phyloP scores from a whole-genome alignment of 139 green algal genomes.

The Chlorella vulgaris region DNA sequence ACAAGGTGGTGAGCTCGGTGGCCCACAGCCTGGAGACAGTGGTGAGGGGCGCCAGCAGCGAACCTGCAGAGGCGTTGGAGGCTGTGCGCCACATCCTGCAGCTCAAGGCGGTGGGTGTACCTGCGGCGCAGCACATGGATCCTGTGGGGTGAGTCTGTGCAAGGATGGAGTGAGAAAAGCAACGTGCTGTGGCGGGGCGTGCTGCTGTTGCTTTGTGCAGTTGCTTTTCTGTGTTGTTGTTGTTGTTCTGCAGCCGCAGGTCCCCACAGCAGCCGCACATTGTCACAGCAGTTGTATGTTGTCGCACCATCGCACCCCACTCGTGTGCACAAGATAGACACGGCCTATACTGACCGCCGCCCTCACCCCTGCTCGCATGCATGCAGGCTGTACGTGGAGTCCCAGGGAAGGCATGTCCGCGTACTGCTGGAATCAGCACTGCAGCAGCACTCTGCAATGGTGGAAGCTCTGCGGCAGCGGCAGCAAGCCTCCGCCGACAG shows the following conservation, averaged over 20 bases:
- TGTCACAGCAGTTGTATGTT: background rate
- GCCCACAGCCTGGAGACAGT: constrained; percentile 37
- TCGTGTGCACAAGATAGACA: no score
- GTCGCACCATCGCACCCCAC: background rate
- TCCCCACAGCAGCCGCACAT: background rate
- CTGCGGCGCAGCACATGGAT: constrained; percentile 38
- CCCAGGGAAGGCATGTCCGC: constrained; percentile 25
- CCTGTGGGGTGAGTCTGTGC: constrained; percentile 34
- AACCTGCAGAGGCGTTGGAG: constrained; percentile 13
- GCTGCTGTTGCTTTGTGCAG: no score
- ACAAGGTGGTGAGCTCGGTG: constrained; percentile 49
- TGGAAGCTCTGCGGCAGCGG: constrained; percentile 3
- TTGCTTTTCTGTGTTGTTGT: no score
- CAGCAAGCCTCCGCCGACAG: background rate
- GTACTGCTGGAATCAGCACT: constrained; percentile 18
- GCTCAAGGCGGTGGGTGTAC: constrained; percentile 52
- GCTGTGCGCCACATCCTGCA: constrained; percentile 45
- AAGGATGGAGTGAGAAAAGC: no score
- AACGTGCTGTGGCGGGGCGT: no score
- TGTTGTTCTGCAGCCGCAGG: no score
- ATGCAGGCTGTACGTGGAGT: constrained; percentile 5
- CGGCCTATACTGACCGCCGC: no score
- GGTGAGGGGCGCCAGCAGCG: constrained; percentile 29
- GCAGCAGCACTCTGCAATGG: background rate
- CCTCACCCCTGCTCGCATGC: background rate